A percentile compares a stretch with the other conserved stretches of the same genome.
These are phyloP conservation scores for Aquanectria penicillioides DNA, from an alignment of 2,329 filamentous ascomycete genomes.

Conservation along the genomic window DNA sequence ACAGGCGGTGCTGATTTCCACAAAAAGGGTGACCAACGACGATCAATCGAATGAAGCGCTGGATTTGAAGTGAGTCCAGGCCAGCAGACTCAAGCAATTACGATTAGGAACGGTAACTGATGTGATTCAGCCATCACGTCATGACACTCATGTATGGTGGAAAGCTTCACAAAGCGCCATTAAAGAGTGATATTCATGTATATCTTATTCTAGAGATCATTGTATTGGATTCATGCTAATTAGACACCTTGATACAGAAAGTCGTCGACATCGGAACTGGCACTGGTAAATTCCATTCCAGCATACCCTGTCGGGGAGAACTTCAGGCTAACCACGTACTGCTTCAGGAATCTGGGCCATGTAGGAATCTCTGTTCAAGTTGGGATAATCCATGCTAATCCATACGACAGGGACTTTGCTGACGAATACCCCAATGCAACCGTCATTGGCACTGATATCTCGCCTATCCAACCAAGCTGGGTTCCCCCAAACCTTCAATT, in stretches of 20 bases:
- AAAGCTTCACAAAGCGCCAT: conserved; percentile 19
- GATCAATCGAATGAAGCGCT: conserved; percentile 29
- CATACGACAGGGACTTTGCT: conserved; percentile 55
- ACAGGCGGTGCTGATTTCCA: not conserved
- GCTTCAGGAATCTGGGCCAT: conserved; percentile 14
- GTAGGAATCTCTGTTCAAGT: not conserved
- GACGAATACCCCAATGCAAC: conserved; percentile 53
- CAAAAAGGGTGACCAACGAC: conserved; percentile 37
- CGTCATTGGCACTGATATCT: conserved; percentile 63
- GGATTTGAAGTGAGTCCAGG: conserved; percentile 33
- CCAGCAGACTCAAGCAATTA: conserved; percentile 15
- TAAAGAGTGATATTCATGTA: too few species aligned
- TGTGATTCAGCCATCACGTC: conserved; percentile 24
- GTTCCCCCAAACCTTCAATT: conserved; percentile 57
- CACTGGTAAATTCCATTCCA: too few species aligned
- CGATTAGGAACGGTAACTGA: not conserved
- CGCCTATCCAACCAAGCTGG: conserved; percentile 51
- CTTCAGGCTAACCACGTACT: too few species aligned
- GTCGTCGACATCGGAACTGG: conserved; percentile 63
- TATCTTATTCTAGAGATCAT: too few species aligned
- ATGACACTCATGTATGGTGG: conserved; percentile 25
- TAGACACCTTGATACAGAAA: too few species aligned
- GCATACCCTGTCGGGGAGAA: too few species aligned
- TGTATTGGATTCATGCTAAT: too few species aligned
- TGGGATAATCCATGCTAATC: not conserved